phyloP scores from a whole-genome alignment of 441 rosid genomes.

The Erodium texanum region DNA sequence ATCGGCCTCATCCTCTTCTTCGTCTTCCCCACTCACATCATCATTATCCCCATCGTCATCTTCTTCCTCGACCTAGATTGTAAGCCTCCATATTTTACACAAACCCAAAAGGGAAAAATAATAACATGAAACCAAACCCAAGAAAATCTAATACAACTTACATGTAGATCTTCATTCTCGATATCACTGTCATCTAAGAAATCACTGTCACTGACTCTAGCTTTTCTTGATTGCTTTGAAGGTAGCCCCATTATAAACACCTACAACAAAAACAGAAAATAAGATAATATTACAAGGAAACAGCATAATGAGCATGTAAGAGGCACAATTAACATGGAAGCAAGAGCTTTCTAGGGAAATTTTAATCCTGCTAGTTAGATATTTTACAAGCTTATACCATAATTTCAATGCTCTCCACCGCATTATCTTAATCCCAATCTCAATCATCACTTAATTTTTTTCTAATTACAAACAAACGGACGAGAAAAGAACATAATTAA shows the following conservation, averaged over 20 bases:
- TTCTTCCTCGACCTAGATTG: slow-evolving; percentile 19
- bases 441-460: no score
- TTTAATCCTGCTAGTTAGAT: no score
- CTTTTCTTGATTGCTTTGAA: slow-evolving; percentile 31
- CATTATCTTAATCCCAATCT: no score
- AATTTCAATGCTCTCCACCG: no score
- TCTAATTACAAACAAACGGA: no score
- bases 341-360: no score
- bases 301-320: no score
- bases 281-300: background rate
- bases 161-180: slow-evolving; percentile 22
- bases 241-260: slow-evolving; percentile 30
- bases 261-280: background rate
- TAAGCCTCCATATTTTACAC: background rate
- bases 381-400: no score
- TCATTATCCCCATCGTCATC: slow-evolving; percentile 9
- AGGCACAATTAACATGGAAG: no score
- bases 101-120: background rate
- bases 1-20: slow-evolving; percentile 19
- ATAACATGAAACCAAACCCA: background rate
- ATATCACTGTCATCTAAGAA: slow-evolving; percentile 35
- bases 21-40: slow-evolving; percentile 22
- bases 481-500: no score
- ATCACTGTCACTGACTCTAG: slow-evolving; percentile 24
- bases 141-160: slow-evolving; percentile 7